Evolutionary conservation across 1,284 basidiomycete species (phyloP), one percentile per base, ranked within the genome.

Genomic region (Termitomyces sp.): DNA sequence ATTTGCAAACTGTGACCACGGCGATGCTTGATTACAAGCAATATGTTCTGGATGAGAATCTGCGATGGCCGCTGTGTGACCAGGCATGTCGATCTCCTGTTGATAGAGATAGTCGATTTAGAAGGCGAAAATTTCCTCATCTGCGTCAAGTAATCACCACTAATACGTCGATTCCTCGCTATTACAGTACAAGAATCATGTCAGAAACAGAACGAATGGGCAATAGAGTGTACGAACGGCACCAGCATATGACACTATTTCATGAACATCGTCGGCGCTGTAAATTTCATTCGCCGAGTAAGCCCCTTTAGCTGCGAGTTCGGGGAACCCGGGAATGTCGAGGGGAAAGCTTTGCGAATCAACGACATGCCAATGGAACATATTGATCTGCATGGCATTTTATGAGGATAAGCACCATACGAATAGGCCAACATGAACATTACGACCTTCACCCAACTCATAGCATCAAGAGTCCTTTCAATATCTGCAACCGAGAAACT

Each of bases 381-480:
- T 56, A 43, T 57, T 63, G 34, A 63, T 59, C 62, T 63, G 47
- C 73, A 62, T 12, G 81, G 50, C 78, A 68, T 73, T 73, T 46
- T 9, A 10, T 5, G 21, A 21, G 9, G 3, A 33, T 41, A 9
- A 53, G 12, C 19, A 41, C 26, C 7, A 33, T 46, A 47, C 28
- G 34, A 21, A 24, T 6, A 13, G 12, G 17, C 5, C 12, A 19
- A 12, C 24, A 12, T 17, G n/a, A 21, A 17, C 4, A 48, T 19
- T 50, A 74, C 66, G 51, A 91, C 83, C 76, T 97, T 97, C 61
- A 89, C 88, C 80, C 82, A 84, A 57, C 86, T 86, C 92, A 94
- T 94, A 1, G 88, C 84, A 61, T 94, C 88, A 17, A 97, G 68
- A 6, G 86, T 88, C 31, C 85, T 80, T 55, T 85, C 77, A 64